Base-by-base conservation (phyloP, 345 rosid genomes). In the Citrus maxima region DNA sequence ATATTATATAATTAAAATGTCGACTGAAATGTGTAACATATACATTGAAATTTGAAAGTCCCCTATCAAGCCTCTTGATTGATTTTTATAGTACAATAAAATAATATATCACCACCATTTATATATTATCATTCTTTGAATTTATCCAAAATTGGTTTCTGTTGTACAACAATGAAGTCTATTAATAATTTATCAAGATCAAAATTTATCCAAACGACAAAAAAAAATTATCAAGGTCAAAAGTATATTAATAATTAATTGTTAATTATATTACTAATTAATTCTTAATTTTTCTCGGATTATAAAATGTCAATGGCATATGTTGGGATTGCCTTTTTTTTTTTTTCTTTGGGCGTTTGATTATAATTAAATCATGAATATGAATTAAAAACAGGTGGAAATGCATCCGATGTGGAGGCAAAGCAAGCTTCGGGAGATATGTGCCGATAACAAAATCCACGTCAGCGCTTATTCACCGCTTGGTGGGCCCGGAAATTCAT, bases 321-420 rank as follows among this genome's bases (percentile, higher is more conserved):
- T 61, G 28, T 10, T 4, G 2, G 28, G 32, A 61, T 61, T 60
- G 10, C 51, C 3, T 1, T 1, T 42, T 12, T 12, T 3, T 2
- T 10, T 10, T 0, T 40, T 40, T 40, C 2, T 42, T 3, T 2
- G 3, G 49, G 16, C 51, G 14, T 46, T 46, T 46, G 14, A 46
- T 46, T 54, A 18, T 18, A 54, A 54, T 16, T 4, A 16, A 54
- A 54, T 54, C 56, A 51, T 51, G 56, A 51, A 13, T 14, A 54
- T 54, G 7, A 54, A 16, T 5, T 16, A 73, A 24, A 12, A 38
- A 16, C 74, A 94, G 98, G 97, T 93, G 85, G 98, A 95, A 83
- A 95, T 93, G 98, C 98, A 95, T 84, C 97, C 97, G 10, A 84
- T 86, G 89, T 93, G 98, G 98, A 90, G 90, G 84, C 97, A 93